phyloP scores from a whole-genome alignment of 768 basidiomycete species.

The Fistulinella prunicolor region DNA sequence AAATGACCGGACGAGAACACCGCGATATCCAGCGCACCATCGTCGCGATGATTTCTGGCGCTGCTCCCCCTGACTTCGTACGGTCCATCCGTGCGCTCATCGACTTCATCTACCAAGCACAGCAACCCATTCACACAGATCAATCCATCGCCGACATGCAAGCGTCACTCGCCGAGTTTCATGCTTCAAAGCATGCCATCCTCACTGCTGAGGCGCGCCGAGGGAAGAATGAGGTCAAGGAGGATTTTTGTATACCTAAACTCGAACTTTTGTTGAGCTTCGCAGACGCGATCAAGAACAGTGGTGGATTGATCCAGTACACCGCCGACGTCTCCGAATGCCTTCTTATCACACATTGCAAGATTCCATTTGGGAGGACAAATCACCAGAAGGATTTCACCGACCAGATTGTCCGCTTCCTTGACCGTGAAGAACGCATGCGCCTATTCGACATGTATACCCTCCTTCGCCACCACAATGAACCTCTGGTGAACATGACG shows the following conservation, averaged over 20 bases:
- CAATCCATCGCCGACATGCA: constrained; percentile 10
- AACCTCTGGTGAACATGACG: no score
- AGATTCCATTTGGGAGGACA: constrained; percentile 26
- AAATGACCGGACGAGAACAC: neutral
- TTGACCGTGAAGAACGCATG: constrained; percentile 34
- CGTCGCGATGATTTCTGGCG: neutral
- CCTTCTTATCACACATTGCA: constrained; percentile 28
- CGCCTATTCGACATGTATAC: constrained; percentile 26
- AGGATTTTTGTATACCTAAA: constrained; percentile 6
- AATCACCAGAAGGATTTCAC: constrained; percentile 28
- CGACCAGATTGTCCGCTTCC: constrained; percentile 32
- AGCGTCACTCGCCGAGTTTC: constrained; percentile 7
- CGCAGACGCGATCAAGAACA: constrained; percentile 4
- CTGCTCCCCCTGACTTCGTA: neutral
- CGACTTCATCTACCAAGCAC: constrained; percentile 27
- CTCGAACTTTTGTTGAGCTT: constrained; percentile 11
- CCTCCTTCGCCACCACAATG: neutral
- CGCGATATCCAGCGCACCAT: neutral
- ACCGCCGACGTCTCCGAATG: constrained; percentile 28
- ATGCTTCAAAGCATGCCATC: constrained; percentile 14
- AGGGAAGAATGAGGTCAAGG: neutral
- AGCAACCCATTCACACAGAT: constrained; percentile 13
- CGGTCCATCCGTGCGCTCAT: constrained; percentile 12
- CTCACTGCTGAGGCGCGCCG: constrained; percentile 4
- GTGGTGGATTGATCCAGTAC: constrained; percentile 31